Evolutionary conservation across 805 yeast genomes (phyloP).

Genomic region (Wickerhamomyces tratensis): DNA sequence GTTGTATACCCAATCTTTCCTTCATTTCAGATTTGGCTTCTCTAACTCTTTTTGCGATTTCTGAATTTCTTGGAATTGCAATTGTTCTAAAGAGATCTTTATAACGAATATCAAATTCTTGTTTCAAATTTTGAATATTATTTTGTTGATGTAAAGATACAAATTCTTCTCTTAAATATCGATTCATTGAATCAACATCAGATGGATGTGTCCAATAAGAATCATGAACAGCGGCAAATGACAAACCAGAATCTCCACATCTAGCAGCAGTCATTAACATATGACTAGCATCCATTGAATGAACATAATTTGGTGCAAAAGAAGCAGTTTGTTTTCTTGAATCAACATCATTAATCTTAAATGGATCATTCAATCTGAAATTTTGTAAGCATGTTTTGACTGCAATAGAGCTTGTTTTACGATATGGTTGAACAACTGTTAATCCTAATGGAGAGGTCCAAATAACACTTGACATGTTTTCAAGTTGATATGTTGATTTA

Average conservation of each 20-base stretch:
- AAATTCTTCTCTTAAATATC: slow-evolving; percentile 66
- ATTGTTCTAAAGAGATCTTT: slow-evolving; percentile 56
- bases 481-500: slow-evolving; percentile 32
- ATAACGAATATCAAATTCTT: slow-evolving; percentile 79
- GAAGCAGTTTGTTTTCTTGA: slow-evolving; percentile 86
- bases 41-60: slow-evolving; percentile 39
- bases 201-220: slow-evolving; percentile 97
- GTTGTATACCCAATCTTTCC: slow-evolving; percentile 12
- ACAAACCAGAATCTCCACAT: slow-evolving; percentile 54
- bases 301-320: slow-evolving; percentile 92
- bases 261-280: slow-evolving; percentile 84
- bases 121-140: slow-evolving; percentile 48
- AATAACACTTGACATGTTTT: slow-evolving; percentile 76
- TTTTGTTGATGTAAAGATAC: not conserved
- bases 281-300: slow-evolving; percentile 93
- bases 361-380: slow-evolving; percentile 84
- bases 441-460: slow-evolving; percentile 97
- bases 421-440: slow-evolving; percentile 96
- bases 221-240: slow-evolving; percentile 94
- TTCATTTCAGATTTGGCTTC: slow-evolving; percentile 39
- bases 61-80: slow-evolving; percentile 40
- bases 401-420: slow-evolving; percentile 54
- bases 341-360: slow-evolving; percentile 71
- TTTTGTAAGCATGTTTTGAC: slow-evolving; percentile 82
- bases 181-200: slow-evolving; percentile 72